These are phyloP conservation scores for Tulasnella sp. DNA, from an alignment of 768 basidiomycete species.

Conservation along the genomic window DNA sequence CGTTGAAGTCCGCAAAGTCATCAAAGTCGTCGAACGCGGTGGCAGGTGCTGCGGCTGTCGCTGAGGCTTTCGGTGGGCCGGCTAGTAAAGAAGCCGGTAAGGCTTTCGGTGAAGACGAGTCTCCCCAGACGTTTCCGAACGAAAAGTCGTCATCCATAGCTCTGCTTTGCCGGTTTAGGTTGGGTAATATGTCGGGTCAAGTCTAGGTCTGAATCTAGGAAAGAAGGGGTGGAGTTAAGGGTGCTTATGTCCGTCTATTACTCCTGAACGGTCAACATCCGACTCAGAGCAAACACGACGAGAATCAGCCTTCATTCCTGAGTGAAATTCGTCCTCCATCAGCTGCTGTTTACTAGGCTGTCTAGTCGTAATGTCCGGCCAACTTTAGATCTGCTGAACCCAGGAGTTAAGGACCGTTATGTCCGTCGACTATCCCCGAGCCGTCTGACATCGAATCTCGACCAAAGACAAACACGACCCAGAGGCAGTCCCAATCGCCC, in stretches of 20 bases:
- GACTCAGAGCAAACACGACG: neutral
- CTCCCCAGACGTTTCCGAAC: conserved; percentile 32
- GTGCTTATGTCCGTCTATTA: neutral
- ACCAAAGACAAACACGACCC: neutral
- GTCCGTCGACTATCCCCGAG: neutral
- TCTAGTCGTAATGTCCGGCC: too few species aligned
- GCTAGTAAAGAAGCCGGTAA: conserved; percentile 22
- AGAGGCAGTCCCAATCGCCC: neutral
- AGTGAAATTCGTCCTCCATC: too few species aligned
- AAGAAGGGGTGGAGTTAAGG: neutral
- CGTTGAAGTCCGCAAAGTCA: conserved; percentile 72
- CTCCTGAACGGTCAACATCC: neutral
- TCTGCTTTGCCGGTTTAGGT: neutral
- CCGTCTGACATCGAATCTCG: neutral
- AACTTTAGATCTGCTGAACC: too few species aligned
- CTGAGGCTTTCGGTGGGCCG: neutral
- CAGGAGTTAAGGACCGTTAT: neutral
- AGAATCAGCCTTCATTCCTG: too few species aligned
- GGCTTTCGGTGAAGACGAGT: conserved; percentile 20
- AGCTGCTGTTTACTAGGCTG: too few species aligned
- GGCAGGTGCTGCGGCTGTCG: conserved; percentile 34
- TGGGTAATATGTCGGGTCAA: neutral
- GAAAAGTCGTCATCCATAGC: conserved; percentile 30
- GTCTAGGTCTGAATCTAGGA: neutral
- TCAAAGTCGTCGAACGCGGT: conserved; percentile 32